Evolutionary conservation across 352 stramenopile species (phyloP), one percentile per base, ranked within the genome.

Genomic region (Pythium utonaiense): DNA sequence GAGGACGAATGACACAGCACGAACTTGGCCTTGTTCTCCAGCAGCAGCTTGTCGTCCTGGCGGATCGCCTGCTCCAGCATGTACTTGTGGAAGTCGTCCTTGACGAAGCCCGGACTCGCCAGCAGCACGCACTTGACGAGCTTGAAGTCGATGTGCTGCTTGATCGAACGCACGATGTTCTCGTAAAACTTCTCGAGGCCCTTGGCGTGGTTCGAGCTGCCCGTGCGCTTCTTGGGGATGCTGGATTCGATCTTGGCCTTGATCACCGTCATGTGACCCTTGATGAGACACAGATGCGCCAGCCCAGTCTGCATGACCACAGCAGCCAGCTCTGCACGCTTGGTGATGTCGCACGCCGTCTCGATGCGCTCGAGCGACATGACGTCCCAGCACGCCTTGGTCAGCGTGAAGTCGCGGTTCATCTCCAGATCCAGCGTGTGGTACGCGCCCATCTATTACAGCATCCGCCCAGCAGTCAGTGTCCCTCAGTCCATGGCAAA

Each of bases 81-180:
- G 63, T 90, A 99, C 73, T 98, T 96, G 75, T 96, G 96, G 74
- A 99, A 99, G 64, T 99, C 96, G 61, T 99, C 96, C 69, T 99
- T 98, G 59, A 98, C 88, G 53, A 98, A 98, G 16, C 96, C 97
- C 14, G 96, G 97, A 62, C 88, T 98, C 45, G 92, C 97, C 3
- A 99, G 57, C 55, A 99, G 70, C 55, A 99, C 80, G 56, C 88
- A 96, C 73, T 99, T 99, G 66, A 99, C 84, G 31, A 98, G 90
- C 60, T 89, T 87, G 60, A 99, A 99, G 74, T 98, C 93, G 27
- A 99, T 88, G 73, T 99, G 91, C 62, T 95, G 85, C 55, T 98
- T 80, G 66, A 99, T 88, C 4, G 95, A 97, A 63, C 93, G 86
- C 74, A 98, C 97, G 36, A 99, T 86, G 48, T 96, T 96, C 62